Percentiles rank a stretch among this genome's conserved stretches.
These are phyloP conservation scores for Raffaelea albimanens DNA, from an alignment of 2,329 filamentous ascomycete genomes.

Conservation along the genomic window DNA sequence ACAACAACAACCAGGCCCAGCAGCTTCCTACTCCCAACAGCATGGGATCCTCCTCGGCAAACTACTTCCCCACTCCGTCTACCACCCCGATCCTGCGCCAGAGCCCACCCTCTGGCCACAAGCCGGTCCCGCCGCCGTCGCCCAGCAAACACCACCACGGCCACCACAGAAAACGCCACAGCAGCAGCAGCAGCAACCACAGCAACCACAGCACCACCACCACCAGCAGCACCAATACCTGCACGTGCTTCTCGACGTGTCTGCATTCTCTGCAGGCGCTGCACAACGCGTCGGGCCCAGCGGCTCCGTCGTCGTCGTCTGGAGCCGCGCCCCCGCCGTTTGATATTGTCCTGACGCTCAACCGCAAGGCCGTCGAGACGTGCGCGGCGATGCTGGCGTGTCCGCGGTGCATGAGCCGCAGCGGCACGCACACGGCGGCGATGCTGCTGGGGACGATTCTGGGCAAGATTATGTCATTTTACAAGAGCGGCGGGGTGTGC, in stretches of 20 bases:
- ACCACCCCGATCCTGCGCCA: constrained; percentile 26
- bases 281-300: constrained; percentile 31
- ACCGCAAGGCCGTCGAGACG: constrained; percentile 37
- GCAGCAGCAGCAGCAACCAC: not conserved
- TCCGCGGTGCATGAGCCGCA: constrained; percentile 31
- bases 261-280: constrained; percentile 36
- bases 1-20: not conserved
- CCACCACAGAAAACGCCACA: constrained; percentile 1
- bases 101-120: constrained; percentile 17
- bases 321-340: constrained; percentile 17
- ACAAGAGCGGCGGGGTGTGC: constrained; percentile 30
- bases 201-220: not conserved
- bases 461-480: constrained; percentile 36
- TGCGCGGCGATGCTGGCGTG: constrained; percentile 38
- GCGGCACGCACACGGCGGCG: constrained; percentile 32
- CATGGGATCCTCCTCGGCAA: constrained; percentile 17
- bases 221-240: constrained; percentile 13
- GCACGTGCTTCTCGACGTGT: constrained; percentile 36
- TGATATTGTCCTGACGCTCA: constrained; percentile 33
- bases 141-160: not conserved
- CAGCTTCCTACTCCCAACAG: constrained; percentile 25
- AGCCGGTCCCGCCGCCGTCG: constrained; percentile 10
- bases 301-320: not conserved
- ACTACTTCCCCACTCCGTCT: constrained; percentile 30
- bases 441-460: constrained; percentile 43